Base-by-base conservation (phyloP, 371 early-diverging fungal species). In the Gilbertella persicaria region DNA sequence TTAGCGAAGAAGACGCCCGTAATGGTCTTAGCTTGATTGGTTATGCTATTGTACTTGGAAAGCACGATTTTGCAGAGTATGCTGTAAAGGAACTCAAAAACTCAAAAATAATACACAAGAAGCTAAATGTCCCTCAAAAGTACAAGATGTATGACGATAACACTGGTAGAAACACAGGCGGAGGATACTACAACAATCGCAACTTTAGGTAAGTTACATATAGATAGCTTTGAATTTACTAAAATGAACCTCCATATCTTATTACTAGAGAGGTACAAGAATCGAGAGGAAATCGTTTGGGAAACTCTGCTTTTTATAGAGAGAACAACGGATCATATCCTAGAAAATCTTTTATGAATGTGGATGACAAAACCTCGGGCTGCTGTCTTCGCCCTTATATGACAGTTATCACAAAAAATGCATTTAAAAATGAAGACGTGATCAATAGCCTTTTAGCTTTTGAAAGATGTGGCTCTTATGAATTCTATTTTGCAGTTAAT, bases 261-360 rank as follows among this genome's bases (percentile, higher is more conserved):
- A 16, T 13, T 24, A 40, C 3, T 50, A 80, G 77, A 54, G 47
- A 64, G 38, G 85, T 86, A 2, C 78, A 83, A 52, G 79, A 82
- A 36, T 79, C 84, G 2, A 79, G 86, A 59, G 86, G 86, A 35
- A 86, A 86, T 39, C 64, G 84, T 5, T 71, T 79, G 45, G 86
- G 86, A 23, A 71, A 83, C 50, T 66, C 71, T 16, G 80, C 79
- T 0, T 81, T 84, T 42, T 80, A 73, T 35, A 25, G 25, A 37
- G 33, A 36, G 2, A 12, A n/a, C 0, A 23, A 36, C 19, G 28
- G 21, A 2, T 19, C 41, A 2, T 19, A 23, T 24, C 38, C 26
- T 37, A 29, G 46, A 56, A 42, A 8, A 24, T 8, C 44, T 4
- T 56, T 21, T 39, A 43, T 56, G 44, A 50, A 50, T 23, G 14